phyloP scores from a whole-genome alignment of 495 filamentous ascomycete genomes.

The Articulospora tetracladia region DNA sequence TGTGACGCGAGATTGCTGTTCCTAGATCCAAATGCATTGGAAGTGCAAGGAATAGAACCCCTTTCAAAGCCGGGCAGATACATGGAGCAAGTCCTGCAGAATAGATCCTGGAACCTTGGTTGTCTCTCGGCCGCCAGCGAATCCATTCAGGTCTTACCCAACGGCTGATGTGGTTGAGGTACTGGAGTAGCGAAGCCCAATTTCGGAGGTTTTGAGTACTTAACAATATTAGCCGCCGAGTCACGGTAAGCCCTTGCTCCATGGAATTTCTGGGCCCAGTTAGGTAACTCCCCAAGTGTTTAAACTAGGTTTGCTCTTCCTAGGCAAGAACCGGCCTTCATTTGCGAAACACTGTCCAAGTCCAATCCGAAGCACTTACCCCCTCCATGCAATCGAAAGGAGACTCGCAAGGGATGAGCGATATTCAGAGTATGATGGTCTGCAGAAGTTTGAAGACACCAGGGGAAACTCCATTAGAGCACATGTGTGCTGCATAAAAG shows the following conservation, averaged over 20 bases:
- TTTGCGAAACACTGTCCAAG: too few relatives aligned
- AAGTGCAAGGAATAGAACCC: neutral
- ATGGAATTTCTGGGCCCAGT: neutral
- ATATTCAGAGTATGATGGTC: too few relatives aligned
- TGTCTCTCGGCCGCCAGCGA: neutral
- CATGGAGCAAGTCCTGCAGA: neutral
- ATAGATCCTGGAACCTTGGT: neutral
- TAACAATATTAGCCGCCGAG: neutral
- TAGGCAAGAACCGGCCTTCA: too few relatives aligned
- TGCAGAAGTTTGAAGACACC: too few relatives aligned
- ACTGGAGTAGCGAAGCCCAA: neutral
- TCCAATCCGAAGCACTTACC: too few relatives aligned
- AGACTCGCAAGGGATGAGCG: too few relatives aligned
- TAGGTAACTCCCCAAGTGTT: neutral
- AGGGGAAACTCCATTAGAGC: too few relatives aligned
- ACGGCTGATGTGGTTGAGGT: neutral
- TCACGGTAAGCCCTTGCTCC: too few relatives aligned
- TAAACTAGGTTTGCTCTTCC: too few relatives aligned
- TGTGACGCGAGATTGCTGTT: neutral
- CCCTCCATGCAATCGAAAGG: too few relatives aligned
- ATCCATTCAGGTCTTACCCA: neutral
- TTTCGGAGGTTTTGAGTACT: neutral
- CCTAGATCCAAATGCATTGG: neutral
- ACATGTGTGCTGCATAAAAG: too few relatives aligned
- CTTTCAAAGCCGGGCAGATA: neutral